These are phyloP conservation scores for Cordyceps militaris DNA, from an alignment of 2,329 filamentous ascomycete species.

Conservation along the genomic window DNA sequence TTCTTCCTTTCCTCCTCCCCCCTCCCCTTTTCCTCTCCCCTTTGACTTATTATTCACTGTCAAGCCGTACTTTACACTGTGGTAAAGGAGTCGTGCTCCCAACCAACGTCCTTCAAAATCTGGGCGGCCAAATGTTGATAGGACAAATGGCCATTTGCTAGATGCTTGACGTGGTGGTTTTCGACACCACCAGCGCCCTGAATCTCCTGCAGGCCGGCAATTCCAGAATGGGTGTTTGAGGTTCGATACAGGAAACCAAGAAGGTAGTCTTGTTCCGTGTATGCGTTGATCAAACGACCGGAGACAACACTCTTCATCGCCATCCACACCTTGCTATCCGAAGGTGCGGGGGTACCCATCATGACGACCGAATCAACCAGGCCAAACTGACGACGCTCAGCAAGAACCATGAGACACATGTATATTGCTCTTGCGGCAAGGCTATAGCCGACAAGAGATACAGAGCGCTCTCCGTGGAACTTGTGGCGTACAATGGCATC, in stretches of 20 bases:
- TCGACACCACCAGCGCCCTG: conserved; percentile 59
- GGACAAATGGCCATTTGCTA: conserved; percentile 61
- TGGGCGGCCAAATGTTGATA: conserved; percentile 62
- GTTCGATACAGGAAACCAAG: conserved; percentile 83
- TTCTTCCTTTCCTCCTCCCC: background rate
- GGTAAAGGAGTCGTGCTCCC: conserved; percentile 55
- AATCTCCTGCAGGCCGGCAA: conserved; percentile 75
- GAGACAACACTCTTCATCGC: conserved; percentile 70
- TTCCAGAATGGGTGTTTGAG: conserved; percentile 71
- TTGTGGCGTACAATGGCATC: conserved; percentile 71
- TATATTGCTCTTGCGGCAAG: conserved; percentile 79
- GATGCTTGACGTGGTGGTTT: conserved; percentile 59
- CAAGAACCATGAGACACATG: conserved; percentile 70
- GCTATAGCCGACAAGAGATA: conserved; percentile 76
- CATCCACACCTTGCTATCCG: conserved; percentile 66
- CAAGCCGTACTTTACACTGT: background rate
- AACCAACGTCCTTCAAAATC: conserved; percentile 59
- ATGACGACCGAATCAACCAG: conserved; percentile 79
- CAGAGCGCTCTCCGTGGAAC: conserved; percentile 72
- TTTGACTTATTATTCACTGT: background rate
- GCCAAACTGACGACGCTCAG: conserved; percentile 76
- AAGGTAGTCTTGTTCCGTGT: conserved; percentile 78
- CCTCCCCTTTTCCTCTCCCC: background rate
- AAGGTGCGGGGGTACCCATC: conserved; percentile 75
- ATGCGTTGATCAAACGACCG: conserved; percentile 85